Base-by-base conservation (phyloP, 257 asterid species). In the Handroanthus guayacan region DNA sequence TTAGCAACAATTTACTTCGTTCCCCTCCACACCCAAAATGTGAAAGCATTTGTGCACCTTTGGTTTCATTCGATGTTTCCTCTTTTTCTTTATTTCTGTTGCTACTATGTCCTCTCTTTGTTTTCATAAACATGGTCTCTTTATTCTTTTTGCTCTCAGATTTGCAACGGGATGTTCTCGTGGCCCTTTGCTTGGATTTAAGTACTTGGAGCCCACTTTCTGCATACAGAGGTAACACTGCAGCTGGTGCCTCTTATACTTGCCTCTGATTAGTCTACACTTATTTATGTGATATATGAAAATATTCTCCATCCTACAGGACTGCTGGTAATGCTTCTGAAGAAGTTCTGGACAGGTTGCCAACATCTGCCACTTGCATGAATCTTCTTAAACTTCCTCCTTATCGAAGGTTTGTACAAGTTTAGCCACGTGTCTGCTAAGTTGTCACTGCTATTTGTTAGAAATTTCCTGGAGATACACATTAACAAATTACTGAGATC, bases 301-400 rank as follows among this genome's bases (percentile, higher is more conserved):
- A n/a, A 51, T 75, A 25, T 58, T 39, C 50, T 61, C 45, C 58
- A 16, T 66, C 61, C 69, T 20, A 80, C 81, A 95, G 99, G 88
- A 93, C 97, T 78, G 92, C 96, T 67, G 99, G 98, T 74, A 82
- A 79, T 86, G 97, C 92, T 65, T 85, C 98, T 6, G 99, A 93
- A 67, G 98, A 91, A 82, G 82, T 91, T 55, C 89, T 95, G 57
- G 95, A 90, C 76, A 91, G 99, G 68, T 86, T 95, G 83, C 99
- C 99, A 25, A 93, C 99, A 52, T 87, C 99, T 43, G 97, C 98
- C 45, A 95, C 99, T 68, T 95, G 99, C 94, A 91, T 95, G 99
- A 95, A 95, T 87, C 98, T 95, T 58, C 84, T 95, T 67, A 93
- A 95, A 80, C 97, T 95, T 80, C 99, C 99, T 39, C 99, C 99